Evolutionary conservation across 2,329 filamentous ascomycete species (phyloP).

Genomic region (Epichloe amarillans): DNA sequence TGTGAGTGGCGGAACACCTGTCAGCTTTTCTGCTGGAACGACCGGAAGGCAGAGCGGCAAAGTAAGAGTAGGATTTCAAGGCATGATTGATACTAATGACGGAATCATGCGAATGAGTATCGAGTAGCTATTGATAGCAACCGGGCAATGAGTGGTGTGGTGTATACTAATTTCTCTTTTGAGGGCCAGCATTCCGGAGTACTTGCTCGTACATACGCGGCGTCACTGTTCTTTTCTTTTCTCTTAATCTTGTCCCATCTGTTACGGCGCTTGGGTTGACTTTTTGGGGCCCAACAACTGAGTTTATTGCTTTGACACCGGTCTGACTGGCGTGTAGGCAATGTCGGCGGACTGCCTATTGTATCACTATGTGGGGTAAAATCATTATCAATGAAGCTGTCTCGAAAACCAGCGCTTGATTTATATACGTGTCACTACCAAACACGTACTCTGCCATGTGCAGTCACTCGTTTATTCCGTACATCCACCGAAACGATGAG

Average conservation of each 20-base stretch:
- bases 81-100: conserved; percentile 93
- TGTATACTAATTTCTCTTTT: no score
- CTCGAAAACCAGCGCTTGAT: no score
- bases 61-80: conserved; percentile 66
- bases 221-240: not conserved
- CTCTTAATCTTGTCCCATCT: not conserved
- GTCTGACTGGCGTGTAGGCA: no score
- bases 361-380: not conserved
- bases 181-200: not conserved
- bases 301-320: not conserved
- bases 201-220: not conserved
- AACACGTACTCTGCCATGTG: no score
- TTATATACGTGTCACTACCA: no score
- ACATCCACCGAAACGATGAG: no score
- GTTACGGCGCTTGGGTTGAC: not conserved
- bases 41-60: conserved; percentile 37
- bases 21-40: conserved; percentile 18
- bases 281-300: not conserved
- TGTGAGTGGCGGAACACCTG: conserved; percentile 16
- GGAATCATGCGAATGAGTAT: conserved; percentile 96
- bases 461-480: no score
- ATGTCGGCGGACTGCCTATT: not conserved
- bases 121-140: conserved; percentile 38
- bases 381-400: not conserved
- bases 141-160: not conserved